Percentiles rank a stretch among this genome's conserved stretches.
Evolutionary conservation across 495 filamentous ascomycete species (phyloP).

Genomic region (Neurospora discreta): DNA sequence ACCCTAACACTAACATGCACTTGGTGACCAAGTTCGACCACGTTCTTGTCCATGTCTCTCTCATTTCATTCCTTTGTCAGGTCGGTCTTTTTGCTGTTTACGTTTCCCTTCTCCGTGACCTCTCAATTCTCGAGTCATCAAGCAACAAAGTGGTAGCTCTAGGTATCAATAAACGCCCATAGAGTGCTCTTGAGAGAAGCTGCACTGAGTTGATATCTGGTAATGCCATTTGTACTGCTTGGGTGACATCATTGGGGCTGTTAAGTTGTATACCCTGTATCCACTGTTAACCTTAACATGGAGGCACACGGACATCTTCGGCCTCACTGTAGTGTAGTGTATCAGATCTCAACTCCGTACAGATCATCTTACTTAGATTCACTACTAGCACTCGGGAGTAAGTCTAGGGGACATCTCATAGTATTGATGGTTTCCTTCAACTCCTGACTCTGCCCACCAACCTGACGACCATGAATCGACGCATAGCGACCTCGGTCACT

Average conservation of each 20-base stretch:
- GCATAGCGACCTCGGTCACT: slow-evolving; percentile 34
- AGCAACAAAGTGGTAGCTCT: not conserved
- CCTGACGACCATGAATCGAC: slow-evolving; percentile 20
- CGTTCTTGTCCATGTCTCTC: not conserved
- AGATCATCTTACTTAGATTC: not conserved
- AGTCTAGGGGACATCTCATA: not conserved
- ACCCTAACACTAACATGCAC: not conserved
- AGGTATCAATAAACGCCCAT: not conserved
- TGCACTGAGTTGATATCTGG: not conserved
- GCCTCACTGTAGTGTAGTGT: not conserved
- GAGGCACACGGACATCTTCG: not conserved
- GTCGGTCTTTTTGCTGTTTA: not conserved
- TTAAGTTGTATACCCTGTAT: not conserved
- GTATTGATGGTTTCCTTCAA: not conserved
- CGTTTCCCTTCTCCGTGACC: not conserved
- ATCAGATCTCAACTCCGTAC: not conserved
- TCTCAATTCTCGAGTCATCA: not conserved
- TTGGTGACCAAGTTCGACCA: not conserved
- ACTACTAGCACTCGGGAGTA: not conserved
- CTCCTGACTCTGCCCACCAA: not conserved
- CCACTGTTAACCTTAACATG: not conserved
- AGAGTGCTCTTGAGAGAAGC: not conserved
- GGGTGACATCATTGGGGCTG: not conserved
- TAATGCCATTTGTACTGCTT: not conserved
- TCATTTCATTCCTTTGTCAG: not conserved